These are phyloP conservation scores for Myxozyma kluyveri DNA, from an alignment of 805 yeast species.

Conservation along the genomic window DNA sequence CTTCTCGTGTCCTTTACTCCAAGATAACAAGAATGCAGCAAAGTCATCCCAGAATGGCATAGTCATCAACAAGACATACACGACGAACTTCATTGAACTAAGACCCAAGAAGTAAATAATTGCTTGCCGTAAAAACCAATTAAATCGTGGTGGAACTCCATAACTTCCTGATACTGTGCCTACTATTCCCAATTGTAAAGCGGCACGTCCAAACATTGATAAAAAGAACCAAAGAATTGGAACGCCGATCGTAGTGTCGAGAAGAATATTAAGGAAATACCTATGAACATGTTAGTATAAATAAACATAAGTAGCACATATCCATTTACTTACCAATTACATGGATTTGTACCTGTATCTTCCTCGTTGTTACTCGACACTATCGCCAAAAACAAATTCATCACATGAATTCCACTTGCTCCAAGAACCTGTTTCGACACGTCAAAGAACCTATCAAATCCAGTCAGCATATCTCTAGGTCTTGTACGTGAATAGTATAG, in stretches of 20 bases:
- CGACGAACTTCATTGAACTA: constrained; percentile 58
- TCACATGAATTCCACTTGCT: constrained; percentile 74
- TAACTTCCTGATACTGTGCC: constrained; percentile 54
- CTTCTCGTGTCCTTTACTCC: constrained; percentile 78
- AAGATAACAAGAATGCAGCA: constrained; percentile 72
- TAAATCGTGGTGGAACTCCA: constrained; percentile 58
- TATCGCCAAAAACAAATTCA: constrained; percentile 71
- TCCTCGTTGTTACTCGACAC: constrained; percentile 40
- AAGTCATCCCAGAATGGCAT: constrained; percentile 67
- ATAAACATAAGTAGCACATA: neutral
- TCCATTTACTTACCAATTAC: constrained; percentile 57
- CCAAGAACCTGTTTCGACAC: constrained; percentile 88
- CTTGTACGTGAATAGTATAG: too few species aligned
- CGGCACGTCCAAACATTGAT: constrained; percentile 46
- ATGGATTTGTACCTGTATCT: constrained; percentile 59
- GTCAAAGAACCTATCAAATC: constrained; percentile 51
- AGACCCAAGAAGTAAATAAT: constrained; percentile 63
- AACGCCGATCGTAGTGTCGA: constrained; percentile 93
- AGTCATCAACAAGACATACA: constrained; percentile 55
- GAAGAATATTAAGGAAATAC: constrained; percentile 82
- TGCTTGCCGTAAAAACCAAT: constrained; percentile 70
- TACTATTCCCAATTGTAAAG: constrained; percentile 44
- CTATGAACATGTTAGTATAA: constrained; percentile 1
- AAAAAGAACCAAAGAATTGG: constrained; percentile 68
- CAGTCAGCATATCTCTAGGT: neutral